A percentile compares a stretch with the other conserved stretches of the same genome.
Evolutionary conservation across 768 basidiomycete genomes (phyloP).

Genomic region (Cyathus striatus): DNA sequence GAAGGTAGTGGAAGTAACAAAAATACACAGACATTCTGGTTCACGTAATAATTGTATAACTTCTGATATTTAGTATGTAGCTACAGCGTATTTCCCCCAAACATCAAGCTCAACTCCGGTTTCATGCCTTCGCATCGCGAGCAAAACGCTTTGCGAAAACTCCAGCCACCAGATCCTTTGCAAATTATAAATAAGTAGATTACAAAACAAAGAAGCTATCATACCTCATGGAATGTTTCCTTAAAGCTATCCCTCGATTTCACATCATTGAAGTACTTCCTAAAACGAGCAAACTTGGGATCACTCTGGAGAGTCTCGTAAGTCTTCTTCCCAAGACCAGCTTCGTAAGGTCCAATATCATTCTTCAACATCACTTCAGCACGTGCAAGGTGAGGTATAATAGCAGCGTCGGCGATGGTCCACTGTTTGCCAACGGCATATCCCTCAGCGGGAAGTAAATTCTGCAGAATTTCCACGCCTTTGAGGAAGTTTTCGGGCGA

Average conservation of each 20-base stretch:
- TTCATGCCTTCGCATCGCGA: no score
- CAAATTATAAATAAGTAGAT: no score
- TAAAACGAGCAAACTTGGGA: constrained; percentile 44
- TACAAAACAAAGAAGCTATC: no score
- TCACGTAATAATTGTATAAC: no score
- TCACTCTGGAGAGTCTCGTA: constrained; percentile 34
- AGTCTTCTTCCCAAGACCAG: constrained; percentile 41
- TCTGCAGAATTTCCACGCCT: constrained; percentile 44
- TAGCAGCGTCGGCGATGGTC: constrained; percentile 59
- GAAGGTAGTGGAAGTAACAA: no score
- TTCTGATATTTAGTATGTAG: no score
- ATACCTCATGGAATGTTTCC: constrained; percentile 51
- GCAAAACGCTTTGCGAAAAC: no score
- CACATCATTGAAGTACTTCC: constrained; percentile 41
- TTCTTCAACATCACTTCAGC: constrained; percentile 37
- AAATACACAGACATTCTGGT: no score
- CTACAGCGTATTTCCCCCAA: no score
- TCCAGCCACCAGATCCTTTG: no score
- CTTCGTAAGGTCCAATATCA: constrained; percentile 46
- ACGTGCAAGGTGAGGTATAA: constrained; percentile 59
- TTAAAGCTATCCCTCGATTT: constrained; percentile 49
- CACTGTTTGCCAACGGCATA: constrained; percentile 45
- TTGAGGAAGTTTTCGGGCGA: constrained; percentile 32
- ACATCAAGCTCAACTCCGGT: no score
- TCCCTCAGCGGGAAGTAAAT: constrained; percentile 40